Percentiles rank a stretch among this genome's conserved stretches.
phyloP scores from a whole-genome alignment of 2,329 filamentous ascomycete genomes.

The Aspergillus aculeatinus region DNA sequence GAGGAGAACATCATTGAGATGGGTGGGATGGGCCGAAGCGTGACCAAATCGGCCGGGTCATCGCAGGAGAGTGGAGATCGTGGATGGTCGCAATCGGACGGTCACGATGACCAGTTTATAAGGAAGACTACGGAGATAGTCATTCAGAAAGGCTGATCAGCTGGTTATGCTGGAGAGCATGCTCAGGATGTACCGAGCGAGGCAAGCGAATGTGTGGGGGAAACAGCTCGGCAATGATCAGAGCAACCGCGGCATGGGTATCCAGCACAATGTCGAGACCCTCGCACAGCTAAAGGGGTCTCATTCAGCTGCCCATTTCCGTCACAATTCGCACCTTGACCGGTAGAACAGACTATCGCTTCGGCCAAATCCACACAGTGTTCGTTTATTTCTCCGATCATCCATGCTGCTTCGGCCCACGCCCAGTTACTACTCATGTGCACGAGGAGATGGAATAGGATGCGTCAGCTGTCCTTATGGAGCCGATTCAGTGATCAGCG shows the following conservation, averaged over 20 bases:
- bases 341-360: too few species aligned
- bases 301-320: too few species aligned
- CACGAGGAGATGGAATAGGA: too few species aligned
- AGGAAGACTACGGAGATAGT: constrained; percentile 2
- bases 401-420: too few species aligned
- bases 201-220: neutral
- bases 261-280: too few species aligned
- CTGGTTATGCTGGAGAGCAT: neutral
- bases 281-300: too few species aligned
- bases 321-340: too few species aligned
- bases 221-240: neutral
- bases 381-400: too few species aligned
- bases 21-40: neutral
- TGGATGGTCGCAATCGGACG: neutral
- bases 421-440: too few species aligned
- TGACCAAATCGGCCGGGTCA: neutral
- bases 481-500: neutral
- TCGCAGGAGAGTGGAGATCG: neutral
- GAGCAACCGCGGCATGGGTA: too few species aligned
- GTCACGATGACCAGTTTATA: neutral
- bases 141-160: neutral
- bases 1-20: constrained; percentile 7
- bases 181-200: neutral
- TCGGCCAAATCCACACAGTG: too few species aligned
- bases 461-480: neutral